Evolutionary conservation across 306 rosid genomes (phyloP).

Genomic region (Rosa multiflora): DNA sequence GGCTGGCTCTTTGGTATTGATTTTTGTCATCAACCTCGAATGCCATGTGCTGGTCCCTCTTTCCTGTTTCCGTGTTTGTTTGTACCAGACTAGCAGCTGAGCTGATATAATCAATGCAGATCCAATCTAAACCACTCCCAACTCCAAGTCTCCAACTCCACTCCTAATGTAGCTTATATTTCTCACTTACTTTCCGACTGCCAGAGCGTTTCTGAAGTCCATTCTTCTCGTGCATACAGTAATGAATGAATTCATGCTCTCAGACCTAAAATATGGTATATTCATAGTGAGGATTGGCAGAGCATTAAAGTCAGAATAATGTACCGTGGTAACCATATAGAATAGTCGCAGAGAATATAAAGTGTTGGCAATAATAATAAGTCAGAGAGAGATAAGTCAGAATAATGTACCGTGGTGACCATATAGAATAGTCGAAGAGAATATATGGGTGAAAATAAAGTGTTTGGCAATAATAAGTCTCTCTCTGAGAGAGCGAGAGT

Average conservation of each 20-base stretch:
- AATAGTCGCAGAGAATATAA: no score
- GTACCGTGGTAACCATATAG: no score
- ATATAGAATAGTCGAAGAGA: not conserved
- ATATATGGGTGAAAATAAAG: no score
- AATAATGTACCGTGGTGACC: no score
- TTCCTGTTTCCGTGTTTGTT: not conserved
- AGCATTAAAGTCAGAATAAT: no score
- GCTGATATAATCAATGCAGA: not conserved
- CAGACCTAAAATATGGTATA: no score
- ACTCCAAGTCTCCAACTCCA: not conserved
- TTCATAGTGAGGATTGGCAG: no score
- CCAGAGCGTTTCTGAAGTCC: not conserved
- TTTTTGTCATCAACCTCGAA: not conserved
- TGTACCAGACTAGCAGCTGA: not conserved
- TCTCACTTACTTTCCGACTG: not conserved
- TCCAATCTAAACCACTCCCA: not conserved
- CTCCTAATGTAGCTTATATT: not conserved
- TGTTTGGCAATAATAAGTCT: no score
- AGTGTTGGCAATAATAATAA: no score
- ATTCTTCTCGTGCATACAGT: not conserved
- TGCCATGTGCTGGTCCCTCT: not conserved
- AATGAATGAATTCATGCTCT: not conserved
- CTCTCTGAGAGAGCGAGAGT: not conserved
- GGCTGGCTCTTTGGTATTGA: not conserved
- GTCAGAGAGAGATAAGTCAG: no score